phyloP scores from a whole-genome alignment of 208 protist genomes.

The Acanthamoeba healyi region DNA sequence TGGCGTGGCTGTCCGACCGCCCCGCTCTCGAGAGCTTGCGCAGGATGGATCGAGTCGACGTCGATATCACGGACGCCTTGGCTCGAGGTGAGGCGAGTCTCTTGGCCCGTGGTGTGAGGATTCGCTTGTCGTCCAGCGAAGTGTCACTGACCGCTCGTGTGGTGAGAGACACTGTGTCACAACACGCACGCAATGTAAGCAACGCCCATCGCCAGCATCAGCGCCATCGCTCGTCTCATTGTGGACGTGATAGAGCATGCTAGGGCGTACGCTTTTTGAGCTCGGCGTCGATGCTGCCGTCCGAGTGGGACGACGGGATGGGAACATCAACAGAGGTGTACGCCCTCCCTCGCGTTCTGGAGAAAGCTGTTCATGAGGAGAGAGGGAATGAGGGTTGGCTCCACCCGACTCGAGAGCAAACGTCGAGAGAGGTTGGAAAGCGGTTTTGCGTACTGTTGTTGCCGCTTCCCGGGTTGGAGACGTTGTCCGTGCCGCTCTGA shows the following conservation, averaged over 20 bases:
- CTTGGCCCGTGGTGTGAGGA: neutral
- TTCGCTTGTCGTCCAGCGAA: conserved; percentile 37
- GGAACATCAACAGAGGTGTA: neutral
- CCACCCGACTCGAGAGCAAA: no score
- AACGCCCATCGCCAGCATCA: no score
- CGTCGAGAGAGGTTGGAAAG: no score
- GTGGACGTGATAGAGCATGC: no score
- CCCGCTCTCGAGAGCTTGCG: neutral
- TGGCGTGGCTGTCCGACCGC: neutral
- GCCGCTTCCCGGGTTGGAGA: neutral
- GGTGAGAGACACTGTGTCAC: no score
- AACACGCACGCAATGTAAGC: no score
- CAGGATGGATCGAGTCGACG: neutral
- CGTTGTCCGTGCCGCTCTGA: no score
- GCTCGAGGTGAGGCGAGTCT: neutral
- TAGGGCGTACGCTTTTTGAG: neutral
- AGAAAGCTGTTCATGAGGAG: no score
- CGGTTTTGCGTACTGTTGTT: neutral
- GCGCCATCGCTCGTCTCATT: no score
- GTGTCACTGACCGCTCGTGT: neutral
- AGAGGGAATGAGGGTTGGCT: no score
- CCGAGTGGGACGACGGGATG: neutral
- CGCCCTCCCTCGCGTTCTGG: neutral
- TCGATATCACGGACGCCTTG: neutral
- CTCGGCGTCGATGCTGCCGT: neutral